Evolutionary conservation across 169 alveolate genomes (phyloP).

Genomic region (Babesia caballi): DNA sequence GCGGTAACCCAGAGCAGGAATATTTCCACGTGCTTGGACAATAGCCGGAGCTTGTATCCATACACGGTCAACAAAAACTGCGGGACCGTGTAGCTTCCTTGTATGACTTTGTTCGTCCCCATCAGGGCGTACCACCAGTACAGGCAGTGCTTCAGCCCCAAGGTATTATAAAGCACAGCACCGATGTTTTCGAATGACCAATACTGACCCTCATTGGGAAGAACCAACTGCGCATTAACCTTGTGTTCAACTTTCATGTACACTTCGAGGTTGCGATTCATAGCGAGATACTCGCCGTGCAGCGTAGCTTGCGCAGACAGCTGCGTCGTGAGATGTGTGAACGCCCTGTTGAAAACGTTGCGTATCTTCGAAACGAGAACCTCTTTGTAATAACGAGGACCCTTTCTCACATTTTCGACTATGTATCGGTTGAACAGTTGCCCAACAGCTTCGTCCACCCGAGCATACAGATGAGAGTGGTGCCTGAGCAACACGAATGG

Average conservation of each 20-base stretch:
- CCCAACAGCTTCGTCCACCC: neutral
- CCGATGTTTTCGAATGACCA: neutral
- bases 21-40: neutral
- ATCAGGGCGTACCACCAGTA: conserved; percentile 8
- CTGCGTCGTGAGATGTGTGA: neutral
- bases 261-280: neutral
- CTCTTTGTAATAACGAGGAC: neutral
- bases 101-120: neutral
- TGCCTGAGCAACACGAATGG: conserved; percentile 47
- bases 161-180: neutral
- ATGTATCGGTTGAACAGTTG: neutral
- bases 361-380: neutral
- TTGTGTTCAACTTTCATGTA: neutral
- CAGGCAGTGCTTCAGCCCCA: neutral
- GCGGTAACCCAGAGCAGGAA: neutral
- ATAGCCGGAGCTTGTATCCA: neutral
- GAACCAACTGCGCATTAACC: neutral
- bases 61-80: neutral
- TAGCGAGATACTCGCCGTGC: neutral
- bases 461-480: neutral
- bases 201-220: neutral
- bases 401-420: neutral
- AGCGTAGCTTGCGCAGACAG: neutral
- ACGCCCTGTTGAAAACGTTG: neutral
- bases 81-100: conserved; percentile 1